Evolutionary conservation across 148 eudicot species (phyloP).

Genomic region (Fagopyrum homotropicum): DNA sequence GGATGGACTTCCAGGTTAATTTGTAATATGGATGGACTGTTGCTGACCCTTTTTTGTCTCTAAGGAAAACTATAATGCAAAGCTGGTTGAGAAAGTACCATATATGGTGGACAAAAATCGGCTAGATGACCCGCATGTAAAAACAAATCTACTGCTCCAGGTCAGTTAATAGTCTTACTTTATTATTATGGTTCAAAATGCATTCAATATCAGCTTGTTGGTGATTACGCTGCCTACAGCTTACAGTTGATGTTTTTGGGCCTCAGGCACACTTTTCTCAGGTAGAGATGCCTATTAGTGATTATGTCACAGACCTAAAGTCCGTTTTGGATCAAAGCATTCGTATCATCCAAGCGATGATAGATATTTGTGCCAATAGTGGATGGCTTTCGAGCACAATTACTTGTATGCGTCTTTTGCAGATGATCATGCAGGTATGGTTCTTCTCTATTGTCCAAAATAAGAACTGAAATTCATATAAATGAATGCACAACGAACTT

Average conservation of each 20-base stretch:
- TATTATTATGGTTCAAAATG: neutral
- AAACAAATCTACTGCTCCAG: slow-evolving; percentile 74
- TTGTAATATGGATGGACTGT: neutral
- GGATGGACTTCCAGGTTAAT: neutral
- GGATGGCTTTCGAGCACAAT: slow-evolving; percentile 96
- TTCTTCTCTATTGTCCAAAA: neutral
- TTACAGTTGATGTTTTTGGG: slow-evolving; percentile 7
- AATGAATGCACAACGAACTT: neutral
- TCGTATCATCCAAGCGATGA: slow-evolving; percentile 98
- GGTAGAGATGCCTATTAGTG: slow-evolving; percentile 80
- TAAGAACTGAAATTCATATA: neutral
- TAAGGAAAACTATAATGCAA: slow-evolving; percentile 87
- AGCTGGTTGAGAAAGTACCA: slow-evolving; percentile 55
- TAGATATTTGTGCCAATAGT: slow-evolving; percentile 94
- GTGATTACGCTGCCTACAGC: slow-evolving; percentile 1
- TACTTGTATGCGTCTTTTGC: slow-evolving; percentile 89
- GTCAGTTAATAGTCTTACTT: neutral
- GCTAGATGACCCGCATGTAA: slow-evolving; percentile 96
- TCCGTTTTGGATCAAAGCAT: slow-evolving; percentile 98
- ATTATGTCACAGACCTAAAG: slow-evolving; percentile 91
- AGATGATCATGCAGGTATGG: slow-evolving; percentile 67
- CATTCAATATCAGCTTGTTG: neutral
- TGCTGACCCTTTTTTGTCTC: slow-evolving; percentile 2
- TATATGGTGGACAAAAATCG: slow-evolving; percentile 70
- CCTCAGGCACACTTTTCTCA: slow-evolving; percentile 96